Evolutionary conservation across 1,284 basidiomycete species (phyloP).

Genomic region (Irpex sp.): DNA sequence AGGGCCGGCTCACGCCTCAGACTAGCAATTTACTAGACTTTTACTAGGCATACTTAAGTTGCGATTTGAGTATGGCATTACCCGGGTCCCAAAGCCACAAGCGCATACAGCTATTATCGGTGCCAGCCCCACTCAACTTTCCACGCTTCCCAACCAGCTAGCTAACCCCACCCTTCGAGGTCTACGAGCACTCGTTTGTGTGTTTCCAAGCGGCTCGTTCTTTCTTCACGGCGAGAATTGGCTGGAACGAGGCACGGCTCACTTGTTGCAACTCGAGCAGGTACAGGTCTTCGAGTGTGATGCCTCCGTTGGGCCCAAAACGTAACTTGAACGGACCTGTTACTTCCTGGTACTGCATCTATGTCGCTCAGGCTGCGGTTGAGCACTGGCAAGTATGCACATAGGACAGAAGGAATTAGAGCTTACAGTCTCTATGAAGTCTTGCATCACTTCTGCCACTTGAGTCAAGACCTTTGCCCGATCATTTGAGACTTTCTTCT

Average conservation of each 20-base stretch:
- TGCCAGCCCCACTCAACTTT: no score
- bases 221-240: constrained; percentile 1
- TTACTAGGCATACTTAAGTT: no score
- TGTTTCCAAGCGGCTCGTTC: not conserved
- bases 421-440: not conserved
- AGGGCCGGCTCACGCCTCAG: no score
- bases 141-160: no score
- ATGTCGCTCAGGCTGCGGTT: not conserved
- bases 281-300: constrained; percentile 8
- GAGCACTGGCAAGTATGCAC: not conserved
- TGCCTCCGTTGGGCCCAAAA: constrained; percentile 1
- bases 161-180: no score
- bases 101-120: no score
- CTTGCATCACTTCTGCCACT: not conserved
- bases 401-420: not conserved
- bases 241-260: constrained; percentile 4
- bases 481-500: not conserved
- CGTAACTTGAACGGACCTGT: not conserved
- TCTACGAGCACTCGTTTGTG: not conserved
- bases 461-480: not conserved
- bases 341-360: not conserved
- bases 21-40: no score
- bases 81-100: no score
- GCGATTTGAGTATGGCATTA: no score
- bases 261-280: constrained; percentile 7